A percentile compares a stretch with the other conserved stretches of the same genome.
Evolutionary conservation across 1,139 yeast species (phyloP).

Genomic region (Hanseniaspora gamundiae): DNA sequence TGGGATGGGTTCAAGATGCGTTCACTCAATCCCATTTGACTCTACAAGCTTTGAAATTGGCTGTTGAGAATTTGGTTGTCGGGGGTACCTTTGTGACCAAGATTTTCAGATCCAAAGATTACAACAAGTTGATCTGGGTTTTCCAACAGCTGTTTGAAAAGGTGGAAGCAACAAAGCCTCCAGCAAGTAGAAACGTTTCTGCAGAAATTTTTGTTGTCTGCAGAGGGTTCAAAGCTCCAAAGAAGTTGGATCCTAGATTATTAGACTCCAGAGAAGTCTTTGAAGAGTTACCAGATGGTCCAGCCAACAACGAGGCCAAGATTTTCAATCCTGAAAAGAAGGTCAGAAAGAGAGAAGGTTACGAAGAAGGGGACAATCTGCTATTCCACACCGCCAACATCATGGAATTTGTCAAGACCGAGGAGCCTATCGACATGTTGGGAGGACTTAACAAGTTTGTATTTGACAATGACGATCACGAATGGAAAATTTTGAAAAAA

Average conservation of each 20-base stretch:
- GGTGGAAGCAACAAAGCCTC: slow-evolving; percentile 98
- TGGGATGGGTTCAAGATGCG: slow-evolving; percentile 99
- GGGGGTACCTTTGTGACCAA: slow-evolving; percentile 98
- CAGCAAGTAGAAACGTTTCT: slow-evolving; percentile 96
- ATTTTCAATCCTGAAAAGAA: slow-evolving; percentile 90
- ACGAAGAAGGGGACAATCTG: slow-evolving; percentile 84
- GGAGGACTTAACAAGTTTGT: slow-evolving; percentile 61
- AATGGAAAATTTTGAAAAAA: slow-evolving; percentile 59
- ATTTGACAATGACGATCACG: slow-evolving; percentile 49
- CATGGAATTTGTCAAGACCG: slow-evolving; percentile 67
- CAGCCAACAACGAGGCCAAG: slow-evolving; percentile 78
- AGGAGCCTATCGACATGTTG: slow-evolving; percentile 73
- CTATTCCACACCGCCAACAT: slow-evolving; percentile 64
- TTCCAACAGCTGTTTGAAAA: slow-evolving; percentile 90
- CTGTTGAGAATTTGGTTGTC: slow-evolving; percentile 82
- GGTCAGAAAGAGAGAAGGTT: slow-evolving; percentile 88
- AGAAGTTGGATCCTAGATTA: slow-evolving; percentile 82
- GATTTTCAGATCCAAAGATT: slow-evolving; percentile 94
- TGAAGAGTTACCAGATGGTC: slow-evolving; percentile 74
- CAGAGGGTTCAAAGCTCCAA: slow-evolving; percentile 91
- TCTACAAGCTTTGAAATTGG: slow-evolving; percentile 81
- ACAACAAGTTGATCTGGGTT: slow-evolving; percentile 93
- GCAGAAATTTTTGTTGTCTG: slow-evolving; percentile 98
- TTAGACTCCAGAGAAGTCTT: slow-evolving; percentile 89
- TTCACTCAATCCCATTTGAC: slow-evolving; percentile 95